A percentile compares a stretch with the other conserved stretches of the same genome.
phyloP scores from a whole-genome alignment of 371 early-diverging fungal species.

The Dinochytrium kinnereticum region DNA sequence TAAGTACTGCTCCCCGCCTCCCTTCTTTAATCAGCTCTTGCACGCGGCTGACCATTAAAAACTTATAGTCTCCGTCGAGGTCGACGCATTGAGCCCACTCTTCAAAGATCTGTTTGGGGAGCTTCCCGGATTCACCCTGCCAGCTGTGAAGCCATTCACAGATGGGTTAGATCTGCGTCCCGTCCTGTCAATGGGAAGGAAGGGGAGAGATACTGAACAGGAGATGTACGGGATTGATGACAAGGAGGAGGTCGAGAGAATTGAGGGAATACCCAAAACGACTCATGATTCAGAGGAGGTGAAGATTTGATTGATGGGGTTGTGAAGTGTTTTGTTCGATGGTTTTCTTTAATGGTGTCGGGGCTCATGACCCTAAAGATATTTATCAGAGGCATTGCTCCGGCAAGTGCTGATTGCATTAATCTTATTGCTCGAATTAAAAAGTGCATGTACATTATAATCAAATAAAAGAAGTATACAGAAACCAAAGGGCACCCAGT shows the following conservation, averaged over 20 bases:
- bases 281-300: conserved; percentile 4
- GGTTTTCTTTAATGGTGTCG: too few relatives aligned
- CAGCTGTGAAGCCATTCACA: not conserved
- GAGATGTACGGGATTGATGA: conserved; percentile 10
- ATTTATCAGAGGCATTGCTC: too few relatives aligned
- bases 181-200: not conserved
- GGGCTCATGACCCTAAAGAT: too few relatives aligned
- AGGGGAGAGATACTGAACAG: not conserved
- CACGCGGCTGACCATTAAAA: too few relatives aligned
- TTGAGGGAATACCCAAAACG: not conserved
- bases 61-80: not conserved
- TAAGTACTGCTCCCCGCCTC: not conserved
- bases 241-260: not conserved
- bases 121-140: conserved; percentile 15
- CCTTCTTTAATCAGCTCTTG: not conserved
- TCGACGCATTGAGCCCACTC: conserved; percentile 1
- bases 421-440: too few relatives aligned
- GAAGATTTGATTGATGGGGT: not conserved
- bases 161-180: not conserved
- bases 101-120: conserved; percentile 19
- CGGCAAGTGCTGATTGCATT: too few relatives aligned
- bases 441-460: too few relatives aligned
- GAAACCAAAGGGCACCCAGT: too few relatives aligned
- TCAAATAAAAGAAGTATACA: too few relatives aligned
- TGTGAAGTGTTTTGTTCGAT: too few relatives aligned